These are phyloP conservation scores for Russula vinacea DNA, from an alignment of 768 basidiomycete genomes.

Conservation along the genomic window DNA sequence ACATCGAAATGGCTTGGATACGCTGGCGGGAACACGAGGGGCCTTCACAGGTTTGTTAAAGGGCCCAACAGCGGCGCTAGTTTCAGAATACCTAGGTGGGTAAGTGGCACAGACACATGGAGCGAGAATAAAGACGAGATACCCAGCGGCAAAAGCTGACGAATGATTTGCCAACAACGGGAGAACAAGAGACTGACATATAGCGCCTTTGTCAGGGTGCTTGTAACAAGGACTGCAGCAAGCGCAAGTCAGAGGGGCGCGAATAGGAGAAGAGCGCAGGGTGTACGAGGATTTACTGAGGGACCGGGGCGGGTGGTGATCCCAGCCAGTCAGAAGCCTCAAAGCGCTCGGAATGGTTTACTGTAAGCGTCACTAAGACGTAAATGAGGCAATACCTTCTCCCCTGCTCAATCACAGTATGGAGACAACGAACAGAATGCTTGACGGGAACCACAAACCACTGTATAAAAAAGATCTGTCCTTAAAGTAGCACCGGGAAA, in stretches of 20 bases:
- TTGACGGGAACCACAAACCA: not conserved
- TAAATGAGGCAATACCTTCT: slow-evolving; percentile 15
- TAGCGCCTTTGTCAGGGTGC: not conserved
- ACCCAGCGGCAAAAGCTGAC: slow-evolving; percentile 1
- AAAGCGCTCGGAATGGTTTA: slow-evolving; percentile 11
- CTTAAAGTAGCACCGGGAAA: not conserved
- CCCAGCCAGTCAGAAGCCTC: not conserved
- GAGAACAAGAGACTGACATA: slow-evolving; percentile 13
- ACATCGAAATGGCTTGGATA: slow-evolving; percentile 12
- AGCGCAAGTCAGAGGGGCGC: not conserved
- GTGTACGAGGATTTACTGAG: not conserved
- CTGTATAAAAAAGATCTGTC: not conserved
- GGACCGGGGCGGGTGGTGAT: not conserved
- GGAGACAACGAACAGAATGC: not conserved
- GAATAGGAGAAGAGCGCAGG: not conserved
- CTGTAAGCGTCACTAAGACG: slow-evolving; percentile 21
- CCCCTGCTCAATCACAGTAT: not conserved
- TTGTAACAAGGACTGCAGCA: not conserved
- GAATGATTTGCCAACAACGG: not conserved
- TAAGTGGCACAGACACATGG: not conserved
- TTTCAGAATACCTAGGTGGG: not conserved
- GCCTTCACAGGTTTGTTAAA: not conserved
- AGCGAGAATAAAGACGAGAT: not conserved
- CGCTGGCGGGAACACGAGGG: slow-evolving; percentile 5
- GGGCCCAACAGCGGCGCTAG: not conserved